Evolutionary conservation across 768 basidiomycete species (phyloP).

Genomic region (Myochromella boudieri): DNA sequence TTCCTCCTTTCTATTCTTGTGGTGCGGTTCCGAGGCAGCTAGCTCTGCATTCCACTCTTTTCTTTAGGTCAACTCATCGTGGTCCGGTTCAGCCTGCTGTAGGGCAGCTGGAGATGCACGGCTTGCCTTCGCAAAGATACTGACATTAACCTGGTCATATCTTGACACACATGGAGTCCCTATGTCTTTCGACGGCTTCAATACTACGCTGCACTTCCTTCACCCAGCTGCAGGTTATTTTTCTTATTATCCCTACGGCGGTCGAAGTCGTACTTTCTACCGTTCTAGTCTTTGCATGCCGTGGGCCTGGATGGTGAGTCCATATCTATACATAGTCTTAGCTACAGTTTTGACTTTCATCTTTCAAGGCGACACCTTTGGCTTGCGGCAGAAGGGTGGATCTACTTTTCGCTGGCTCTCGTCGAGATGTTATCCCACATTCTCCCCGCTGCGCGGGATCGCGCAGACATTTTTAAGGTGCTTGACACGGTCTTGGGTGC

Average conservation of each 20-base stretch:
- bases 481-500: conserved; percentile 65
- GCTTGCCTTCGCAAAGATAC: conserved; percentile 9
- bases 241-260: conserved; percentile 61
- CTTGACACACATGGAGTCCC: conserved; percentile 42
- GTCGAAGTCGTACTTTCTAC: conserved; percentile 63
- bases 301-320: conserved; percentile 51
- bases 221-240: conserved; percentile 40
- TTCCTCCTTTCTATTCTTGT: conserved; percentile 10
- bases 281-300: conserved; percentile 48
- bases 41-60: conserved; percentile 51
- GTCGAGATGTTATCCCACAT: conserved; percentile 61
- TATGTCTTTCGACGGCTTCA: conserved; percentile 69
- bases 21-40: conserved; percentile 35
- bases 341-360: neutral
- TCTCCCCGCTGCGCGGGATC: conserved; percentile 48
- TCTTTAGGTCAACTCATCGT: conserved; percentile 21
- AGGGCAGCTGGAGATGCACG: conserved; percentile 14
- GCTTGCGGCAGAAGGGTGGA: conserved; percentile 60
- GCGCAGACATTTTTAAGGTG: conserved; percentile 43
- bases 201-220: conserved; percentile 71
- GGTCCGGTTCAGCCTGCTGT: neutral
- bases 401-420: conserved; percentile 58
- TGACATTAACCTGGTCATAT: conserved; percentile 3
- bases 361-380: conserved; percentile 51
- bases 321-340: too few species aligned